phyloP scores from a whole-genome alignment of 192 early-diverging fungal genomes.

The Jimgerdemannia lactiflua region DNA sequence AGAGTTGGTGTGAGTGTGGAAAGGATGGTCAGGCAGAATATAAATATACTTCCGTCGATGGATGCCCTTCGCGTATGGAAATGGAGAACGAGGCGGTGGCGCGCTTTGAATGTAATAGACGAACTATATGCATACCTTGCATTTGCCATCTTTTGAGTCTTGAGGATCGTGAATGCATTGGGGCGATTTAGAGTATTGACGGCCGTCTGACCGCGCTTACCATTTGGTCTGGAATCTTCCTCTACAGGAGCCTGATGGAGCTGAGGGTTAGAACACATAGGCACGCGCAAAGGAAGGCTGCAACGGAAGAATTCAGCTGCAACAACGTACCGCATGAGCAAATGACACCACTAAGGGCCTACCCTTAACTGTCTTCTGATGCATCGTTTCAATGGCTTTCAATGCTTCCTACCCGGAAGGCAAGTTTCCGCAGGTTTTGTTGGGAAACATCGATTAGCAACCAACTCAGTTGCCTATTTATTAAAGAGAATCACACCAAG shows the following conservation, averaged over 20 bases:
- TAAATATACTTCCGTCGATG: no score
- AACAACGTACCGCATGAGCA: conserved; percentile 44
- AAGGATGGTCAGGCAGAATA: no score
- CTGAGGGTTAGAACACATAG: neutral
- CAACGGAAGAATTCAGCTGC: neutral
- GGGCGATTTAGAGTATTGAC: conserved; percentile 33
- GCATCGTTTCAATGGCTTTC: conserved; percentile 50
- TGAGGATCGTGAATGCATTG: conserved; percentile 39
- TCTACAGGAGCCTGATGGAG: conserved; percentile 33
- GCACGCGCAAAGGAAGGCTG: neutral
- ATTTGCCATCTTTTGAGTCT: conserved; percentile 44
- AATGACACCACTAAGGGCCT: conserved; percentile 61
- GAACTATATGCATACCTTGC: conserved; percentile 24
- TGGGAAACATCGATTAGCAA: neutral
- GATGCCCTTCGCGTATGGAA: neutral
- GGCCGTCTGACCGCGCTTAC: conserved; percentile 22
- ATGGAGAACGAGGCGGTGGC: neutral
- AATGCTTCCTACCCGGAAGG: conserved; percentile 37
- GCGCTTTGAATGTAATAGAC: neutral
- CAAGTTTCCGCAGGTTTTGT: neutral
- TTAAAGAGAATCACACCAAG: neutral
- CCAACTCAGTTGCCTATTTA: neutral
- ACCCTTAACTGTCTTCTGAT: conserved; percentile 50
- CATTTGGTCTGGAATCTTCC: conserved; percentile 32
- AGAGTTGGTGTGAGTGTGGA: no score